phyloP scores from a whole-genome alignment of 2,329 filamentous ascomycete genomes.

The Colletotrichum sp. region DNA sequence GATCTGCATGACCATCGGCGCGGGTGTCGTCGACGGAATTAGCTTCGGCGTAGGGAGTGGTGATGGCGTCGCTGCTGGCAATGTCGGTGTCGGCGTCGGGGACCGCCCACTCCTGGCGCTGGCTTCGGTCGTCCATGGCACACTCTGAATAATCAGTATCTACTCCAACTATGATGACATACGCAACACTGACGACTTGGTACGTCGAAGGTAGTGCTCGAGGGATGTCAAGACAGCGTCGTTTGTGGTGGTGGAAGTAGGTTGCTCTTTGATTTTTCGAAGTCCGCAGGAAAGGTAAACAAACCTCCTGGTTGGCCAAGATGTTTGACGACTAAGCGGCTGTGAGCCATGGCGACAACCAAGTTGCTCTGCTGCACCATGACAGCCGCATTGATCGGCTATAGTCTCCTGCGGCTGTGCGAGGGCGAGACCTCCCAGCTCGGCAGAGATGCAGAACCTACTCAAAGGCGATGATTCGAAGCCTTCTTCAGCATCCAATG shows the following conservation, averaged over 20 bases:
- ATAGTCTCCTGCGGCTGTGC: not conserved
- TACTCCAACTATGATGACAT: not conserved
- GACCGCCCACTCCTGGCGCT: not conserved
- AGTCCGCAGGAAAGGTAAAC: not conserved
- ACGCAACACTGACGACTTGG: not conserved
- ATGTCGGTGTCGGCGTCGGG: not conserved
- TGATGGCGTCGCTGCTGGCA: not conserved
- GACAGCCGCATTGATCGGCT: not conserved
- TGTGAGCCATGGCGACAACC: not conserved
- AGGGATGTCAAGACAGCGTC: not conserved
- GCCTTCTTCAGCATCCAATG: not conserved
- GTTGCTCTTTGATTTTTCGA: not conserved
- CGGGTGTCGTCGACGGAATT: not conserved
- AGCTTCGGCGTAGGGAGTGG: rapidly evolving
- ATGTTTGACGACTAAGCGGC: not conserved
- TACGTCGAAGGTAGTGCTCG: not conserved
- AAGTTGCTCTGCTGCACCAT: not conserved
- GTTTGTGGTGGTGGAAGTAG: not conserved
- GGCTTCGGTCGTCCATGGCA: not conserved
- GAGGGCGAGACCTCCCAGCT: not conserved
- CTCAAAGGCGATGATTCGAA: not conserved
- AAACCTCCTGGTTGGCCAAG: not conserved
- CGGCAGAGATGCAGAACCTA: not conserved
- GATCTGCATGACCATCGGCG: not conserved
- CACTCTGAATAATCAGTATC: not conserved